These are phyloP conservation scores for Calonectria ilicicola DNA, from an alignment of 2,329 filamentous ascomycete species.

Conservation along the genomic window DNA sequence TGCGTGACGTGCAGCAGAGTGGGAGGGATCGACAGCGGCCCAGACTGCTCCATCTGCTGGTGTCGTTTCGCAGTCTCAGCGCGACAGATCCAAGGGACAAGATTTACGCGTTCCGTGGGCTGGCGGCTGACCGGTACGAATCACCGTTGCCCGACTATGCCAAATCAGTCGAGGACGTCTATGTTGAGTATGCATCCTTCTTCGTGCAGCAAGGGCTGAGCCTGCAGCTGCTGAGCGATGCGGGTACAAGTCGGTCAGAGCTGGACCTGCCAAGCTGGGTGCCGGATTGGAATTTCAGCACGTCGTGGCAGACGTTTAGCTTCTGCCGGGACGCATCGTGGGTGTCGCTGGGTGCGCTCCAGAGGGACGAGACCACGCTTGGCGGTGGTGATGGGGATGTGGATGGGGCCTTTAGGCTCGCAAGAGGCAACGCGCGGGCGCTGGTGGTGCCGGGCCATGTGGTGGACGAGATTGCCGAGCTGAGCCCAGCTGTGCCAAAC, in stretches of 20 bases:
- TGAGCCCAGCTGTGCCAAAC: slow-evolving; percentile 11
- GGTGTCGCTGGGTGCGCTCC: not conserved
- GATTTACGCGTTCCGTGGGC: slow-evolving; percentile 23
- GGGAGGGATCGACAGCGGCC: not conserved
- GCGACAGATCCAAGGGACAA: slow-evolving; percentile 22
- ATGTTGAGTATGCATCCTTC: slow-evolving; percentile 13
- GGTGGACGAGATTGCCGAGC: slow-evolving; percentile 3
- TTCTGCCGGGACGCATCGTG: not conserved
- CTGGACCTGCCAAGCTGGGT: slow-evolving; percentile 19
- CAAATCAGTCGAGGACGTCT: slow-evolving; percentile 16
- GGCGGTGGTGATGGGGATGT: not conserved
- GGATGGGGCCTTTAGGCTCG: not conserved
- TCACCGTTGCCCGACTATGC: slow-evolving; percentile 20
- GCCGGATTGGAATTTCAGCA: slow-evolving; percentile 18
- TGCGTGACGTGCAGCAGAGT: not conserved
- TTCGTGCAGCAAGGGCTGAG: slow-evolving; percentile 15
- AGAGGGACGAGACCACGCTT: not conserved
- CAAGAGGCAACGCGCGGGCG: not conserved
- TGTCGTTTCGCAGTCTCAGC: slow-evolving; percentile 10
- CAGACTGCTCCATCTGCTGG: not conserved
- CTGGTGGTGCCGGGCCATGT: not conserved
- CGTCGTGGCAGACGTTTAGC: slow-evolving; percentile 17
- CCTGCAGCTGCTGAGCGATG: slow-evolving; percentile 6
- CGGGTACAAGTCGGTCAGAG: slow-evolving; percentile 9
- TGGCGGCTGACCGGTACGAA: slow-evolving; percentile 9